phyloP scores from a whole-genome alignment of 306 rosid species.

The Quercus robur region DNA sequence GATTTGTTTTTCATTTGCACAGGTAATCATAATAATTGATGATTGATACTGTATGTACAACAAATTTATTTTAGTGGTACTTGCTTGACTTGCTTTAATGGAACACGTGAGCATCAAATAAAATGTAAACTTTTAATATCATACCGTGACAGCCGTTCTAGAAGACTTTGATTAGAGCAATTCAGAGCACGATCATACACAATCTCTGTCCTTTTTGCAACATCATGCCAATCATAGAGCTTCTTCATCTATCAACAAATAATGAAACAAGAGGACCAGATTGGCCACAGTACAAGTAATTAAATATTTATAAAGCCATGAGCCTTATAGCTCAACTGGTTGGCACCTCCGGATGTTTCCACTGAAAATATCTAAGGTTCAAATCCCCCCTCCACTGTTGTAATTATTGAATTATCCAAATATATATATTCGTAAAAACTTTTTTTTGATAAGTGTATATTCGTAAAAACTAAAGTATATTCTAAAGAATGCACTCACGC shows the following conservation, averaged over 20 bases:
- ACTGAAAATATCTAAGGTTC: no score
- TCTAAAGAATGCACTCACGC: conserved; percentile 51
- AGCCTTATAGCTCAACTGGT: no score
- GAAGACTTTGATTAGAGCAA: conserved; percentile 67
- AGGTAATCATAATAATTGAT: background rate
- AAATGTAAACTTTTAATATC: conserved; percentile 13
- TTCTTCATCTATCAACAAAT: conserved; percentile 50
- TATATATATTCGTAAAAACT: no score
- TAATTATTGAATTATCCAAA: no score
- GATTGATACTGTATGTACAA: background rate
- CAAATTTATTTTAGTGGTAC: background rate
- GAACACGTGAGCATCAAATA: background rate
- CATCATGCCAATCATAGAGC: conserved; percentile 91
- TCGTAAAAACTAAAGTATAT: background rate
- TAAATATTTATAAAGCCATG: background rate
- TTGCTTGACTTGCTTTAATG: conserved; percentile 6
- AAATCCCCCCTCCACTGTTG: no score
- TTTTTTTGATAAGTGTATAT: no score
- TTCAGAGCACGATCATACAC: conserved; percentile 78
- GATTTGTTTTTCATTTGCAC: background rate
- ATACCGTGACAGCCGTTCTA: conserved; percentile 70
- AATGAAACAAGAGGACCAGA: conserved; percentile 1
- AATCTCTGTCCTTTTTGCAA: conserved; percentile 81
- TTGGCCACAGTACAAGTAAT: conserved; percentile 15
- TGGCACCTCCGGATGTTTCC: no score